Evolutionary conservation across 1,139 yeast species (phyloP).

Genomic region (Saccharomycopsis hybrid): DNA sequence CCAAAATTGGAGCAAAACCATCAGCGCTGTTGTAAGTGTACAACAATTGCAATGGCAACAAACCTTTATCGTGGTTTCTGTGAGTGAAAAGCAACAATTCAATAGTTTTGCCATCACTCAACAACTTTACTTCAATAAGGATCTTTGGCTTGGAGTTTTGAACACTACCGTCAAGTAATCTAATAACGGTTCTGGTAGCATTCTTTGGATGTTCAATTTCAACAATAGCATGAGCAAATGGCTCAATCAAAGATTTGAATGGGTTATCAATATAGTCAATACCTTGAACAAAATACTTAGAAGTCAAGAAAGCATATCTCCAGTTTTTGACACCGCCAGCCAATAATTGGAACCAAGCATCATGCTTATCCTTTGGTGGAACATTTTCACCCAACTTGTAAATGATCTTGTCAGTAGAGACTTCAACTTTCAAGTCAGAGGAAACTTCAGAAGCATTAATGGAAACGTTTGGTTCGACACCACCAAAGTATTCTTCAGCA

Average conservation of each 20-base stretch:
- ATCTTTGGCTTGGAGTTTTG: slow-evolving; percentile 41
- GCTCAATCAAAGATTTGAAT: slow-evolving; percentile 71
- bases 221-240: slow-evolving; percentile 59
- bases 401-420: slow-evolving; percentile 31
- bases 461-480: slow-evolving; percentile 41
- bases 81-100: slow-evolving; percentile 76
- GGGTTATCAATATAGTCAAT: slow-evolving; percentile 74
- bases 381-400: slow-evolving; percentile 29
- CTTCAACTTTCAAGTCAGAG: slow-evolving; percentile 23
- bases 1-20: slow-evolving; percentile 93
- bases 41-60: slow-evolving; percentile 70
- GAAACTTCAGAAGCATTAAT: slow-evolving; percentile 29
- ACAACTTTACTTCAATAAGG: slow-evolving; percentile 57
- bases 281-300: slow-evolving; percentile 81
- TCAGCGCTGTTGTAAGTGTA: slow-evolving; percentile 76
- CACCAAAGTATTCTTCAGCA: slow-evolving; percentile 83
- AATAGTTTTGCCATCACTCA: slow-evolving; percentile 43
- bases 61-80: slow-evolving; percentile 72
- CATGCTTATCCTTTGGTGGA: slow-evolving; percentile 32
- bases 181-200: slow-evolving; percentile 51
- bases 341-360: slow-evolving; percentile 70
- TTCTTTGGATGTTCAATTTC: slow-evolving; percentile 50
- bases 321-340: slow-evolving; percentile 79
- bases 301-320: slow-evolving; percentile 85
- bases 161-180: slow-evolving; percentile 47